These are phyloP conservation scores for Pestalotiopsis sp. DNA, from an alignment of 2,329 filamentous ascomycete species.

Conservation along the genomic window DNA sequence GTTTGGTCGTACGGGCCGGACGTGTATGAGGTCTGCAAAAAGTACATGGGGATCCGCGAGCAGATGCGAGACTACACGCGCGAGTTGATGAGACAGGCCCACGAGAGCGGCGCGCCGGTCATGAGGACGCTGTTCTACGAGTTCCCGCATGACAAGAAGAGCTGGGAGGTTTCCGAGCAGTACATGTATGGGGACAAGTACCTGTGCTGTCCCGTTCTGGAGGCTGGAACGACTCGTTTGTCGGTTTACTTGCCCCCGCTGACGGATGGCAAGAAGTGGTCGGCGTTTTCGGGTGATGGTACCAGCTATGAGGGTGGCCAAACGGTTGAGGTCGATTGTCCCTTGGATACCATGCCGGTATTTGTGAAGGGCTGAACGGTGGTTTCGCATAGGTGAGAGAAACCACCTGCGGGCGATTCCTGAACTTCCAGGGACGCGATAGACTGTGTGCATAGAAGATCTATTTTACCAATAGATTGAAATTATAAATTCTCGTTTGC, in stretches of 20 bases:
- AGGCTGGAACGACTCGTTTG: constrained; percentile 35
- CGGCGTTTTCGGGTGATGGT: constrained; percentile 8
- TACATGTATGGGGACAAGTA: constrained; percentile 68
- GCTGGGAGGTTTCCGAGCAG: constrained; percentile 62
- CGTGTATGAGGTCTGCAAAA: constrained; percentile 62
- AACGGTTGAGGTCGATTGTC: constrained; percentile 18
- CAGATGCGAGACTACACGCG: constrained; percentile 60
- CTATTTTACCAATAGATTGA: too few species aligned
- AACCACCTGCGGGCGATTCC: too few species aligned
- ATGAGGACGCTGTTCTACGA: constrained; percentile 68
- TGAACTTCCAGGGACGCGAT: too few species aligned
- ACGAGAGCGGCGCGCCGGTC: constrained; percentile 61
- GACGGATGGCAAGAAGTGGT: constrained; percentile 22
- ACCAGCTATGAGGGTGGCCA: constrained; percentile 17
- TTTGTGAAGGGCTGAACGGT: constrained; percentile 9
- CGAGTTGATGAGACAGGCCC: constrained; percentile 60
- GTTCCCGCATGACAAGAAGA: constrained; percentile 56
- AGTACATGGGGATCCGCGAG: constrained; percentile 62
- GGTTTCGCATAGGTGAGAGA: neutral
- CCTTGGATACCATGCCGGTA: constrained; percentile 21
- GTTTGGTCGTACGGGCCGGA: constrained; percentile 68
- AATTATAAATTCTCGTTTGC: too few species aligned
- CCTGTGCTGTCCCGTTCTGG: constrained; percentile 58
- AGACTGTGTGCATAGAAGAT: too few species aligned
- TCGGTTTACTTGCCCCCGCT: constrained; percentile 54